These are phyloP conservation scores for Lactifluus piperatus DNA, from an alignment of 768 basidiomycete genomes.

Conservation along the genomic window DNA sequence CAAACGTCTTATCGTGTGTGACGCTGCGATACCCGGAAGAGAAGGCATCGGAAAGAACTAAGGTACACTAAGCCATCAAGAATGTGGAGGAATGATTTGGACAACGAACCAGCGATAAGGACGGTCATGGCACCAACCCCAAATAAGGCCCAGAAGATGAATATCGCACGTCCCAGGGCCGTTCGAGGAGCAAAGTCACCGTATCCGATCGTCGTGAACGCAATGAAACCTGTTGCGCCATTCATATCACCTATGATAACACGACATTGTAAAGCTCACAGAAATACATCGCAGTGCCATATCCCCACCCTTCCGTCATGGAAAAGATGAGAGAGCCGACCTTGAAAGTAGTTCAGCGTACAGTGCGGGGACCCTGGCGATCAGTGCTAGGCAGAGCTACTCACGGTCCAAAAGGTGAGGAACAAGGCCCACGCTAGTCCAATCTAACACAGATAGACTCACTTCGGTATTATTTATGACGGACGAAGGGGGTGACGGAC, in stretches of 20 bases:
- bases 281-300: conserved; percentile 59
- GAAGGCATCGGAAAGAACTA: conserved; percentile 61
- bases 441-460: conserved; percentile 25
- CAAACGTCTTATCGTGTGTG: conserved; percentile 13
- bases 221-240: conserved; percentile 45
- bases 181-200: conserved; percentile 58
- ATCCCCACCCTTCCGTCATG: conserved; percentile 61
- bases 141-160: conserved; percentile 70
- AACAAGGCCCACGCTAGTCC: conserved; percentile 51
- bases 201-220: conserved; percentile 71
- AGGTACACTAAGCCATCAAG: neutral
- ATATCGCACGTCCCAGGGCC: conserved; percentile 64
- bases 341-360: conserved; percentile 27
- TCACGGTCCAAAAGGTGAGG: conserved; percentile 69
- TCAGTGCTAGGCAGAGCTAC: conserved; percentile 17
- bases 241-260: neutral
- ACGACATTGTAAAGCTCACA: conserved; percentile 35
- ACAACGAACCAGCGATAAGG: conserved; percentile 51
- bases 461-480: too few species aligned
- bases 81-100: neutral
- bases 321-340: conserved; percentile 62
- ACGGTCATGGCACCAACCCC: conserved; percentile 74
- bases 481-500: conserved; percentile 27
- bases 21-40: conserved; percentile 42
- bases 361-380: neutral